phyloP scores from a whole-genome alignment of 306 rosid species.

The Begonia masoniana region DNA sequence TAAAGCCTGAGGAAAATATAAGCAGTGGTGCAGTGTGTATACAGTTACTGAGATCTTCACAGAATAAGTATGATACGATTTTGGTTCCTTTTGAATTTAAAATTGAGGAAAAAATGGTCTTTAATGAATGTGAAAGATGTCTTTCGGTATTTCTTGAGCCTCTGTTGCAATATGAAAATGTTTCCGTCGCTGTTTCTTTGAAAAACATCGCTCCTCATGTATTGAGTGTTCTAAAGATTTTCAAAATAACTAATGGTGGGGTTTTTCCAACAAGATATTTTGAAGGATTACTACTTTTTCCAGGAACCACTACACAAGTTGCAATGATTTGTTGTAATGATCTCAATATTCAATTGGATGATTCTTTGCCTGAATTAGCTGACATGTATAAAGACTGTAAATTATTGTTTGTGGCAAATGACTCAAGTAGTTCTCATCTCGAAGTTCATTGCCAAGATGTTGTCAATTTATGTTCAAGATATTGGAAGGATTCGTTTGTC shows the following conservation, averaged over 20 bases:
- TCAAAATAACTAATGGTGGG: constrained; percentile 37
- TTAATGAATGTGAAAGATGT: constrained; percentile 23
- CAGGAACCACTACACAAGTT: constrained; percentile 60
- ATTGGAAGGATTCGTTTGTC: constrained; percentile 29
- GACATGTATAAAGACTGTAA: constrained; percentile 36
- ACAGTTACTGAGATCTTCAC: constrained; percentile 57
- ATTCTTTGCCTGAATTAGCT: constrained; percentile 22
- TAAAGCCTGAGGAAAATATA: constrained; percentile 49
- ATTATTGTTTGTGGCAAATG: constrained; percentile 57
- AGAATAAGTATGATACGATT: constrained; percentile 50
- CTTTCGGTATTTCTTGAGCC: constrained; percentile 50
- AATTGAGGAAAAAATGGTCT: constrained; percentile 20
- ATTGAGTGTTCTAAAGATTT: constrained; percentile 40
- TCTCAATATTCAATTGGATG: constrained; percentile 17
- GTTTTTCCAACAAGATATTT: constrained; percentile 42
- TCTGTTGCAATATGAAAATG: constrained; percentile 10
- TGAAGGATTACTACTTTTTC: constrained; percentile 76
- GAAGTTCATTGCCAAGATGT: constrained; percentile 70
- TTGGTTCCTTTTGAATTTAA: constrained; percentile 79
- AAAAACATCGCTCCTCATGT: constrained; percentile 43
- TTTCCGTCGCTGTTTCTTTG: constrained; percentile 34
- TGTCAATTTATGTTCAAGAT: constrained; percentile 37
- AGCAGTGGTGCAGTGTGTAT: constrained; percentile 60
- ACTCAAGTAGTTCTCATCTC: constrained; percentile 48
- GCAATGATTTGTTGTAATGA: constrained; percentile 54